Evolutionary conservation across 78 protist genomes (phyloP), one percentile per base, ranked within the genome.

Genomic region (Blattamonas nauphoetae): DNA sequence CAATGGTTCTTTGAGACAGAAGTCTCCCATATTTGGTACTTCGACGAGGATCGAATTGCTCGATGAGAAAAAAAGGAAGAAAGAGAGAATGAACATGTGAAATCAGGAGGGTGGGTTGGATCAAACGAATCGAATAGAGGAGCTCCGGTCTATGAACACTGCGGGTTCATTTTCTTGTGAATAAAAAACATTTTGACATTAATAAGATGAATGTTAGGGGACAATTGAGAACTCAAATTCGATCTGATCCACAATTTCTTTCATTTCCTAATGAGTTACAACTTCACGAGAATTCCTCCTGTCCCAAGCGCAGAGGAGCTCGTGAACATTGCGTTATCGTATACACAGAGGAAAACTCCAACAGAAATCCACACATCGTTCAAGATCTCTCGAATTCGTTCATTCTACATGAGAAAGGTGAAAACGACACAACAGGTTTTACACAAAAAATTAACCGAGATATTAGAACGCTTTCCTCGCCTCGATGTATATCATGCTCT

Each of bases 321-420:
- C 42, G 78, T 98, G 43, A 98, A 98, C 88, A 91, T 98, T 1
- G 93, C 96, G 3, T 91, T 98, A 41, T 89, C 95, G 41, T 89
- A 89, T 92, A 98, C 99, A 0, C 99, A 97, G 90, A 89, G 99
- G 78, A 93, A 96, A 85, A 98, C 99, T 0, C 99, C 99, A 41
- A 98, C 99, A 0, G 98, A 96, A 45, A 88, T 97, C 3, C 99
- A 95, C 89, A 93, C 91, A 85, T 91, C 91, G 34, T 97, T 93
- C 84, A 85, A 64, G 4, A 96, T 98, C 46, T n/a, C 92, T 33
- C 77, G 91, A n/a, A 91, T 91, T 55, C 92, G 98, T 33, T 5
- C 55, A 11, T 98, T 98, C 88, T 98, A 98, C 93, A 95, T 95
- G 91, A 89, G 98, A 77, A 98, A 98, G 91, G 97, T 97, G 55